Evolutionary conservation across 2,329 filamentous ascomycete species (phyloP).

Genomic region (Calycina marina): DNA sequence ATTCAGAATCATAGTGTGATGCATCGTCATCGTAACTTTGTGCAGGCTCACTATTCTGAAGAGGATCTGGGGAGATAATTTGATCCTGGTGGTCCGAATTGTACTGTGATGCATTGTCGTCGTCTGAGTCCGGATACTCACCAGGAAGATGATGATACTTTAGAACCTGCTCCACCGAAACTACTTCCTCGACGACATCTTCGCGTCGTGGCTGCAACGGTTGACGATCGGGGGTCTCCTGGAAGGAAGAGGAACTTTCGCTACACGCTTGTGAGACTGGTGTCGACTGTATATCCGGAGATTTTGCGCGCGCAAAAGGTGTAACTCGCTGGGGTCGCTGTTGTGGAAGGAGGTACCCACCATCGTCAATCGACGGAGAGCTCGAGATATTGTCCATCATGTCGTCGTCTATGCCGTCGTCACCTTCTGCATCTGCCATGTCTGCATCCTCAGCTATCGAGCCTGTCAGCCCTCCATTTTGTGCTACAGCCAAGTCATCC

Average conservation of each 20-base stretch:
- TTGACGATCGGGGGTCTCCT: conserved; percentile 18
- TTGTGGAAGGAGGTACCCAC: conserved; percentile 48
- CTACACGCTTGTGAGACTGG: conserved; percentile 21
- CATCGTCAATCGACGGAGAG: conserved; percentile 97
- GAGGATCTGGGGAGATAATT: not conserved
- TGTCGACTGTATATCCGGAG: conserved; percentile 6
- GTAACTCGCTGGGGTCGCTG: conserved; percentile 19
- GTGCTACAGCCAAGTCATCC: conserved; percentile 43
- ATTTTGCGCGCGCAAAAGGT: conserved; percentile 12
- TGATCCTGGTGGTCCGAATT: conserved; percentile 32
- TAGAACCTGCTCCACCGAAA: conserved; percentile 13
- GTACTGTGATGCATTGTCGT: conserved; percentile 28
- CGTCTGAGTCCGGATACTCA: conserved; percentile 28
- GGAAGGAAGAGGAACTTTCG: conserved; percentile 21
- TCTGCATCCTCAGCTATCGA: conserved; percentile 43
- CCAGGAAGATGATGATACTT: conserved; percentile 31
- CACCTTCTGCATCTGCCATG: conserved; percentile 51
- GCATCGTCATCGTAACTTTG: not conserved
- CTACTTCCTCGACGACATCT: conserved; percentile 13
- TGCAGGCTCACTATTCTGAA: not conserved
- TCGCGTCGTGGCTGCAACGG: conserved; percentile 12
- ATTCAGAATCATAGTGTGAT: too few species aligned
- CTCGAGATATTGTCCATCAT: conserved; percentile 98
- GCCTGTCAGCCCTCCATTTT: conserved; percentile 40
- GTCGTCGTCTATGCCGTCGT: conserved; percentile 68